These are phyloP conservation scores for Mycogone perniciosa DNA, from an alignment of 2,329 filamentous ascomycete species.

Conservation along the genomic window DNA sequence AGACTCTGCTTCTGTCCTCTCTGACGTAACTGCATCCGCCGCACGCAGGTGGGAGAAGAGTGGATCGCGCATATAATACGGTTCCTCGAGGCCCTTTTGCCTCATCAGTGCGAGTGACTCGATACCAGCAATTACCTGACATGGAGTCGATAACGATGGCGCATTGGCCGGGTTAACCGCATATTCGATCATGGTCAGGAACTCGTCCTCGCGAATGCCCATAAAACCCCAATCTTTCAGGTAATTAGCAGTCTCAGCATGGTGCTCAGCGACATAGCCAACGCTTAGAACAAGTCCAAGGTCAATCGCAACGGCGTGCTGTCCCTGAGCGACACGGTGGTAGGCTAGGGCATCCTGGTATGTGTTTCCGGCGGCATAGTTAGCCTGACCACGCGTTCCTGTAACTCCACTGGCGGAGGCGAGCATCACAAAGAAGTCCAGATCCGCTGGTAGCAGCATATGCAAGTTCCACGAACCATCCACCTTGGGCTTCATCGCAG, in stretches of 20 bases:
- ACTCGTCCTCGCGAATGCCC: no score
- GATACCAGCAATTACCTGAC: no score
- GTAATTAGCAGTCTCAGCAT: no score
- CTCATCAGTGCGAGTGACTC: no score
- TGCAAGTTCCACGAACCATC: constrained; percentile 6
- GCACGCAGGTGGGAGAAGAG: no score
- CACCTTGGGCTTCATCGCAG: neutral
- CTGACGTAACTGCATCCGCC: no score
- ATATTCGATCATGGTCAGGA: no score
- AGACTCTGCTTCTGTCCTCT: no score
- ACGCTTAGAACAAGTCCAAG: neutral
- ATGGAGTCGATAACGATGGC: no score
- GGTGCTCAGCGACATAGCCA: neutral
- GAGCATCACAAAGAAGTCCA: constrained; percentile 11
- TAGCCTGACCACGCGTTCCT: constrained; percentile 2
- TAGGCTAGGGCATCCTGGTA: constrained; percentile 9
- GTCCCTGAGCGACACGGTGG: constrained; percentile 7
- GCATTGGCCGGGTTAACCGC: neutral
- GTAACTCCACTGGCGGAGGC: constrained; percentile 7
- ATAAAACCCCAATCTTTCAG: no score
- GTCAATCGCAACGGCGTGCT: neutral
- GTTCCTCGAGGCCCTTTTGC: no score
- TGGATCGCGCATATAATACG: no score
- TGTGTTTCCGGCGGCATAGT: constrained; percentile 11
- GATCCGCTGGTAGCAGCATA: neutral